These are phyloP conservation scores for Dacryopinax primogenitus DNA, from an alignment of 768 basidiomycete genomes.

Conservation along the genomic window DNA sequence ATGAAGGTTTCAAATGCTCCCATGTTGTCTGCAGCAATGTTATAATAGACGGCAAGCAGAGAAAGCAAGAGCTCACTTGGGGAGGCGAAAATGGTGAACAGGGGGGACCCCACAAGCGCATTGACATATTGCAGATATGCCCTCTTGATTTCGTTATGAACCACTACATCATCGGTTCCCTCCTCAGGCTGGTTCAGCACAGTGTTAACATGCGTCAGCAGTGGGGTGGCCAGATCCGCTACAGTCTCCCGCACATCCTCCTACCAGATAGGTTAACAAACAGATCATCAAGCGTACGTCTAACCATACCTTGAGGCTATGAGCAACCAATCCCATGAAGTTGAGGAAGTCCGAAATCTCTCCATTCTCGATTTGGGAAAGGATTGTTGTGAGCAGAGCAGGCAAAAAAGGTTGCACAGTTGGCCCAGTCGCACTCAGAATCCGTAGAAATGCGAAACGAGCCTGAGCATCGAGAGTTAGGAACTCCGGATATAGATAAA, in stretches of 20 bases:
- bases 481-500: neutral
- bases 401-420: slow-evolving; percentile 80
- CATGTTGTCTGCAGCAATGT: slow-evolving; percentile 47
- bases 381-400: slow-evolving; percentile 75
- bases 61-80: slow-evolving; percentile 52
- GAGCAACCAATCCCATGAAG: slow-evolving; percentile 82
- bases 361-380: slow-evolving; percentile 79
- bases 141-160: slow-evolving; percentile 70
- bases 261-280: slow-evolving; percentile 29
- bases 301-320: slow-evolving; percentile 66
- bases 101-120: slow-evolving; percentile 63
- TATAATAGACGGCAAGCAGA: slow-evolving; percentile 11
- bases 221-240: slow-evolving; percentile 77
- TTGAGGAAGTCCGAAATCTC: slow-evolving; percentile 93
- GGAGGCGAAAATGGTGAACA: slow-evolving; percentile 77
- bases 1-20: slow-evolving; percentile 54
- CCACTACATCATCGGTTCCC: slow-evolving; percentile 72
- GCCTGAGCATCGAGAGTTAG: slow-evolving; percentile 39
- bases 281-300: neutral
- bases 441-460: slow-evolving; percentile 83
- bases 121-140: slow-evolving; percentile 77
- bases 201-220: slow-evolving; percentile 67
- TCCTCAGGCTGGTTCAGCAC: slow-evolving; percentile 69
- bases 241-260: slow-evolving; percentile 75
- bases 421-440: slow-evolving; percentile 78